Percentiles rank a stretch among this genome's conserved stretches.
Conservation (phyloP, 2,329 filamentous ascomycete species). For the Colletotrichum sp. region DNA sequence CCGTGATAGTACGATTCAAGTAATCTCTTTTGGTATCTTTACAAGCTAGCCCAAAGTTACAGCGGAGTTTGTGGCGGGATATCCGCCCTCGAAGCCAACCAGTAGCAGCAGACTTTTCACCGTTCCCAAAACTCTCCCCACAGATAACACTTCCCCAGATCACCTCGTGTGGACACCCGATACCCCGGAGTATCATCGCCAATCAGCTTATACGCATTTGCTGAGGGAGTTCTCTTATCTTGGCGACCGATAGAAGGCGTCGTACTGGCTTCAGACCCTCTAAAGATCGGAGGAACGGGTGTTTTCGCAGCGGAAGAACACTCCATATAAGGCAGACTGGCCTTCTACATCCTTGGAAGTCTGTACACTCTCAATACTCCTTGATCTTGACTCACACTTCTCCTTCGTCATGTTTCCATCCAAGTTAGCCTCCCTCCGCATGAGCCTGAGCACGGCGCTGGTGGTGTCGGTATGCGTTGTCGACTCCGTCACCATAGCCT, state of each 20-base stretch:
- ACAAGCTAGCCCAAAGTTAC: neutral
- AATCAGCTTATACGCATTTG: neutral
- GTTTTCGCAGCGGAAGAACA: neutral
- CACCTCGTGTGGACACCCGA: neutral
- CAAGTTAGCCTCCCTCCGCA: neutral
- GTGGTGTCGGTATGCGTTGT: slow-evolving; percentile 30
- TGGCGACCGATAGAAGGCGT: neutral
- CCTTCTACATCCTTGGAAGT: fast-evolving
- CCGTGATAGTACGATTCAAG: neutral
- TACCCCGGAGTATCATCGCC: neutral
- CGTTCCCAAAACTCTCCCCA: neutral
- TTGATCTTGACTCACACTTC: neutral
- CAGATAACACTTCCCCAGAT: neutral
- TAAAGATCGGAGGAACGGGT: neutral
- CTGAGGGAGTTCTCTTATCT: neutral
- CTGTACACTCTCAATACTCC: fast-evolving
- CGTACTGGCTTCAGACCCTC: neutral
- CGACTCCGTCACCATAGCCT: slow-evolving; percentile 32
- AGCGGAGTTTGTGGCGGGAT: neutral
- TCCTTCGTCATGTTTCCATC: neutral
- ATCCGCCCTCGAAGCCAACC: neutral
- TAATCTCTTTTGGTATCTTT: neutral
- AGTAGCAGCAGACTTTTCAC: neutral
- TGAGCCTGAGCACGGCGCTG: slow-evolving; percentile 23
- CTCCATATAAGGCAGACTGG: neutral